A percentile compares a stretch with the other conserved stretches of the same genome.
These are phyloP conservation scores for Auricularia sp. DNA, from an alignment of 768 basidiomycete genomes.

Conservation along the genomic window DNA sequence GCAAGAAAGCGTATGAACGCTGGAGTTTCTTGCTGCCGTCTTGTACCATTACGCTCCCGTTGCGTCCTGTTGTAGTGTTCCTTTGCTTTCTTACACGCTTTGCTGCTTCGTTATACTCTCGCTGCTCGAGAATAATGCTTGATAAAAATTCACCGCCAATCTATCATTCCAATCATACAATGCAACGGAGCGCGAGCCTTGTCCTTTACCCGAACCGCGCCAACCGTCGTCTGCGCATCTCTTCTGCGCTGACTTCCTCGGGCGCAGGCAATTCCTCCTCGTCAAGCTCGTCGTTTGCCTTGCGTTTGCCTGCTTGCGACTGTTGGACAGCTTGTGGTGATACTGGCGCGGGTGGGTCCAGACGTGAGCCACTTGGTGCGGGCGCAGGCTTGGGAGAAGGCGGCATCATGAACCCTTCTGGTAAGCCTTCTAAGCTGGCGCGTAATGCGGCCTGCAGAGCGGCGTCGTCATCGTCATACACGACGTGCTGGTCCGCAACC, in stretches of 20 bases:
- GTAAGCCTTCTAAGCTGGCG: conserved; percentile 64
- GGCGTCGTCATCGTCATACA: conserved; percentile 80
- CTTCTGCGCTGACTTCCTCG: conserved; percentile 13
- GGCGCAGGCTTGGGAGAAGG: conserved; percentile 14
- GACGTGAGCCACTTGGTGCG: background rate
- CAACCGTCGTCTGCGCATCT: conserved; percentile 13
- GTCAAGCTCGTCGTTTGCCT: conserved; percentile 1
- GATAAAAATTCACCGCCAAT: no score
- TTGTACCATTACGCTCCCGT: no score
- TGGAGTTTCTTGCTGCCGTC: no score
- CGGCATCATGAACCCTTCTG: conserved; percentile 36
- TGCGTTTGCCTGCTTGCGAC: background rate
- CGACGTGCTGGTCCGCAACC: conserved; percentile 23
- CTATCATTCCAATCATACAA: no score
- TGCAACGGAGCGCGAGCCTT: no score
- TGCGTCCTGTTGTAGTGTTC: no score
- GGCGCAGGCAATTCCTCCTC: conserved; percentile 3
- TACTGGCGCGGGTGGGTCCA: no score
- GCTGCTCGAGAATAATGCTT: no score
- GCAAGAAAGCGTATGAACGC: no score
- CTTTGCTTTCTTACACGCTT: no score
- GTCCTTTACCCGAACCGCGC: background rate
- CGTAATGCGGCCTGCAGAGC: conserved; percentile 80
- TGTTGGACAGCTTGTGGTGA: no score
- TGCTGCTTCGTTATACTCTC: no score